phyloP scores from a whole-genome alignment of 495 filamentous ascomycete species.

The Cryomyces antarcticus region DNA sequence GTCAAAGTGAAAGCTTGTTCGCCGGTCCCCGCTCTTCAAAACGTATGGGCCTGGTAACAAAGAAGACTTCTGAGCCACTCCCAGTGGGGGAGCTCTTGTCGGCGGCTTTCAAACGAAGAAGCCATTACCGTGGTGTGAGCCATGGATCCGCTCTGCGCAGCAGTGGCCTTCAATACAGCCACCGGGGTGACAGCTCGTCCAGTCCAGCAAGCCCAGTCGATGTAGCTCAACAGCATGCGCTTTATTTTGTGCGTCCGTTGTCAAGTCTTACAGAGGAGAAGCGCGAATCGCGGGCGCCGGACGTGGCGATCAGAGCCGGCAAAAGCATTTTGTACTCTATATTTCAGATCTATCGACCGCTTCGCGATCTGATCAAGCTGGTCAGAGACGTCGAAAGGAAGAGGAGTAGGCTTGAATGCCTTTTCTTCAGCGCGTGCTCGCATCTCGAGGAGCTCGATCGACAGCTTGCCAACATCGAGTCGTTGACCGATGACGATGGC shows the following conservation, averaged over 20 bases:
- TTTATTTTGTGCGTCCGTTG: neutral
- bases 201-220: no score
- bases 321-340: slow-evolving; percentile 78
- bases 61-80: slow-evolving; percentile 45
- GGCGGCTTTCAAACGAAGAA: neutral
- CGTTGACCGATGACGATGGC: neutral
- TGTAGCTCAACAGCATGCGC: no score
- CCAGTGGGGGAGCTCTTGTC: no score
- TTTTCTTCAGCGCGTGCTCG: slow-evolving; percentile 61
- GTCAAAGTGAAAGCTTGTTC: slow-evolving; percentile 68
- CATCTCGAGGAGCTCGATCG: slow-evolving; percentile 21
- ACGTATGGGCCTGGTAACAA: slow-evolving; percentile 72
- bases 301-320: slow-evolving; percentile 55
- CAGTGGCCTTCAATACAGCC: no score
- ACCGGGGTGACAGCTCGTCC: no score
- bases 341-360: slow-evolving; percentile 53
- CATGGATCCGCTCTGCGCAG: neutral
- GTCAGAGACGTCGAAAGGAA: slow-evolving; percentile 43
- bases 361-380: slow-evolving; percentile 36
- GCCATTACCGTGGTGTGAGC: neutral
- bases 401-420: slow-evolving; percentile 53
- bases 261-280: neutral
- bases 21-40: slow-evolving; percentile 31
- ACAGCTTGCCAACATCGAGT: neutral
- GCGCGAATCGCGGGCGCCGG: slow-evolving; percentile 7